Evolutionary conservation across 495 filamentous ascomycete genomes (phyloP).

Genomic region (Neurospora terricola): DNA sequence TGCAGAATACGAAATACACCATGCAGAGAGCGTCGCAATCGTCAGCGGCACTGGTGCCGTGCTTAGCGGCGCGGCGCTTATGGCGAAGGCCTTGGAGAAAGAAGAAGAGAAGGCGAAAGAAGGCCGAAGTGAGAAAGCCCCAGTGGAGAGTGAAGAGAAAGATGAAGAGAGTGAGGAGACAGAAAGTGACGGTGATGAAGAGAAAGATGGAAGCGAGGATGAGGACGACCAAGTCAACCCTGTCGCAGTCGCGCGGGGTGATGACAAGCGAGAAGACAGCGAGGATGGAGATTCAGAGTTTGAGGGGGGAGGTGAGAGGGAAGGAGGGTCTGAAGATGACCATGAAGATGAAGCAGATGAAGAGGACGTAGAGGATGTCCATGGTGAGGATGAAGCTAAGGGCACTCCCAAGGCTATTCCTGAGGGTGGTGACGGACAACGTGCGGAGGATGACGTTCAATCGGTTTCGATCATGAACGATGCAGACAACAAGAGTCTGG

Average conservation of each 20-base stretch:
- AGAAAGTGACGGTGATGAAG: not conserved
- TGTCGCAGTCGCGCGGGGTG: not conserved
- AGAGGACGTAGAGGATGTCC: not conserved
- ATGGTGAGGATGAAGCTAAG: not conserved
- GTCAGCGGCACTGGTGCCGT: not conserved
- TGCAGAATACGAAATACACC: not conserved
- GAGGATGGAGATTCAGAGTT: not conserved
- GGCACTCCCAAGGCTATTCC: not conserved
- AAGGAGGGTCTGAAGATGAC: not conserved
- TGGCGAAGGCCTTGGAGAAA: not conserved
- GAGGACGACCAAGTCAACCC: not conserved
- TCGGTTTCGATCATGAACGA: not conserved
- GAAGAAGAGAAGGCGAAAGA: not conserved
- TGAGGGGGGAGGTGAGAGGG: not conserved
- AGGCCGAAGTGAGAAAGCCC: not conserved
- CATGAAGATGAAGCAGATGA: not conserved
- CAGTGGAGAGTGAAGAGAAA: not conserved
- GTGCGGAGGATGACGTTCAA: not conserved
- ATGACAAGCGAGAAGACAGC: slow-evolving; percentile 1
- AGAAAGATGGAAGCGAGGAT: not conserved
- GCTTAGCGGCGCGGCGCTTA: not conserved
- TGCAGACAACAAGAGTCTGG: not conserved
- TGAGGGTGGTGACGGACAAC: not conserved
- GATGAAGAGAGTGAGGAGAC: not conserved
- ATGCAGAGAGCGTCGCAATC: not conserved